Evolutionary conservation across 2,329 filamentous ascomycete species (phyloP).

Genomic region (Leptographium procerum): DNA sequence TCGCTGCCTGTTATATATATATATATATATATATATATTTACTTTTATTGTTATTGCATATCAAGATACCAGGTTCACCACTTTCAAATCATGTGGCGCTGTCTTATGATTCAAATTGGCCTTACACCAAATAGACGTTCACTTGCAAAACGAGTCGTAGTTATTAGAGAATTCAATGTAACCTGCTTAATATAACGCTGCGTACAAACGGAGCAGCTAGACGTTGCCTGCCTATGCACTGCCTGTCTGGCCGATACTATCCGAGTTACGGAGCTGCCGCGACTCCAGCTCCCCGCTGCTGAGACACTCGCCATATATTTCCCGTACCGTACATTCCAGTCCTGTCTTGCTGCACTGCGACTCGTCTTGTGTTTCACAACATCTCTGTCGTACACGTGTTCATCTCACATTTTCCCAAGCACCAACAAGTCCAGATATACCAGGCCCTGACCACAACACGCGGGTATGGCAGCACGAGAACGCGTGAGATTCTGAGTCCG

Average conservation of each 20-base stretch:
- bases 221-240: background rate
- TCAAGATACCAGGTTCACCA: background rate
- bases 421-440: background rate
- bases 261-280: background rate
- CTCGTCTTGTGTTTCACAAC: background rate
- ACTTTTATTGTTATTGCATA: background rate
- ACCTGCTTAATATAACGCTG: background rate
- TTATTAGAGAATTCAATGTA: background rate
- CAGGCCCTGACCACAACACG: background rate
- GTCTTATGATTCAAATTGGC: background rate
- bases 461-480: background rate
- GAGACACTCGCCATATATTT: background rate
- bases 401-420: background rate
- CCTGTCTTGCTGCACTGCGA: background rate
- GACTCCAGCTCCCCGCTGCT: background rate
- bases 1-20: background rate
- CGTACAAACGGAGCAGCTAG: background rate
- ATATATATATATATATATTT: no score
- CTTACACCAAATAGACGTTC: no score
- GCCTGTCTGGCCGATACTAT: background rate
- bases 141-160: background rate
- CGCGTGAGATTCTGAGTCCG: background rate
- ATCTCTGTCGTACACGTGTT: background rate
- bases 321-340: background rate
- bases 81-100: background rate